These are phyloP conservation scores for Pythium oligandrum DNA, from an alignment of 352 stramenopile species.

Conservation along the genomic window DNA sequence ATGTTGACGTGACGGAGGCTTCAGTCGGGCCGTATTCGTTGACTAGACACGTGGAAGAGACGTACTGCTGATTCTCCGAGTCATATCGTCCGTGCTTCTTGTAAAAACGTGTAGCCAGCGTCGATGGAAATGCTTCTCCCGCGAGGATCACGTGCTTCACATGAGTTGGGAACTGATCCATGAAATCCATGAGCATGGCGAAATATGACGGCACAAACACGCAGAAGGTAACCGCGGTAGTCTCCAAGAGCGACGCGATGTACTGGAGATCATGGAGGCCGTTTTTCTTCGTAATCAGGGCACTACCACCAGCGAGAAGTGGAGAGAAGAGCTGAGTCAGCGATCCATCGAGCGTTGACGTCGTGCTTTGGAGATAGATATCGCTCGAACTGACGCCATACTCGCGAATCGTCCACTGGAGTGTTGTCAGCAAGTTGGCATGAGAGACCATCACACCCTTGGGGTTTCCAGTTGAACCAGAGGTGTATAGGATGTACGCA, in stretches of 20 bases:
- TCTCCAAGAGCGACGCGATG: constrained; percentile 18
- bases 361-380: constrained; percentile 62
- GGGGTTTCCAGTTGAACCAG: constrained; percentile 54
- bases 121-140: constrained; percentile 38
- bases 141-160: constrained; percentile 38
- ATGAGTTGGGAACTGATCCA: constrained; percentile 27
- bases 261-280: constrained; percentile 50
- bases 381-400: constrained; percentile 49
- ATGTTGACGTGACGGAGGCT: constrained; percentile 45
- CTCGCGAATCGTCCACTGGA: constrained; percentile 46
- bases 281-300: constrained; percentile 36
- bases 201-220: constrained; percentile 62
- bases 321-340: constrained; percentile 57
- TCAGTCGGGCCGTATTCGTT: constrained; percentile 58
- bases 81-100: constrained; percentile 14
- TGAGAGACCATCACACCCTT: constrained; percentile 73
- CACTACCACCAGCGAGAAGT: constrained; percentile 31
- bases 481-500: constrained; percentile 74
- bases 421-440: constrained; percentile 47
- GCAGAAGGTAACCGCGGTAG: constrained; percentile 33
- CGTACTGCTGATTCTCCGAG: background rate
- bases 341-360: constrained; percentile 48
- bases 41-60: constrained; percentile 26
- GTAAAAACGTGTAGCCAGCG: constrained; percentile 45
- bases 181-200: constrained; percentile 39